phyloP scores from a whole-genome alignment of 768 basidiomycete species.

The Termitomyces sp. region DNA sequence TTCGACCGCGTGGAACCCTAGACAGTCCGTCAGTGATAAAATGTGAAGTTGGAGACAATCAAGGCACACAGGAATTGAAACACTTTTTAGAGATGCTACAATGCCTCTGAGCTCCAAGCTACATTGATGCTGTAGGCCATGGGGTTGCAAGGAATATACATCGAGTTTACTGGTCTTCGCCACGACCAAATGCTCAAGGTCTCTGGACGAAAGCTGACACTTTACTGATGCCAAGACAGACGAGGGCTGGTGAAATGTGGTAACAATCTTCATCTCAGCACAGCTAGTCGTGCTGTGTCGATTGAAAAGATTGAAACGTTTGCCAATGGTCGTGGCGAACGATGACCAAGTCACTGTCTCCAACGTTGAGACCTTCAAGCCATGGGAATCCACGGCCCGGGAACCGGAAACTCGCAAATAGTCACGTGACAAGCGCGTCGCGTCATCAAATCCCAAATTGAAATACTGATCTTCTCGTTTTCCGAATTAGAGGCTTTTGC shows the following conservation, averaged over 20 bases:
- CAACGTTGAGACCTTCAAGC: neutral
- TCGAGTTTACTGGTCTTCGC: conserved; percentile 65
- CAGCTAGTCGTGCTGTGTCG: neutral
- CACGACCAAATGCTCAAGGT: conserved; percentile 61
- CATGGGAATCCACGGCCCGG: neutral
- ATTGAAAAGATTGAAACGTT: neutral
- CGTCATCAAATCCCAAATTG: neutral
- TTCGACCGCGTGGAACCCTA: conserved; percentile 38
- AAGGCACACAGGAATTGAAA: conserved; percentile 48
- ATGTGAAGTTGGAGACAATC: conserved; percentile 1
- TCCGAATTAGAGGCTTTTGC: neutral
- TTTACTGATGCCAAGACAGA: conserved; percentile 67
- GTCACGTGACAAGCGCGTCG: neutral
- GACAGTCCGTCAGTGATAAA: conserved; percentile 10
- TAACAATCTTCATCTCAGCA: conserved; percentile 49
- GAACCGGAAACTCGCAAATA: neutral
- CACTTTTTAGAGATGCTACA: conserved; percentile 48
- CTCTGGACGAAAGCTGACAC: conserved; percentile 52
- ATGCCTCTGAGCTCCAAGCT: conserved; percentile 66
- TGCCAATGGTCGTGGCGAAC: neutral
- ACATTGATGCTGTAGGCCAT: conserved; percentile 58
- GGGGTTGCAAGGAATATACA: conserved; percentile 57
- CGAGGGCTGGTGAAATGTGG: conserved; percentile 74
- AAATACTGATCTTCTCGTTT: neutral
- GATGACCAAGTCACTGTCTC: conserved; percentile 1